Evolutionary conservation across 2,329 filamentous ascomycete genomes (phyloP), one percentile per base, ranked within the genome.

Genomic region (Neofusicoccum sp.): DNA sequence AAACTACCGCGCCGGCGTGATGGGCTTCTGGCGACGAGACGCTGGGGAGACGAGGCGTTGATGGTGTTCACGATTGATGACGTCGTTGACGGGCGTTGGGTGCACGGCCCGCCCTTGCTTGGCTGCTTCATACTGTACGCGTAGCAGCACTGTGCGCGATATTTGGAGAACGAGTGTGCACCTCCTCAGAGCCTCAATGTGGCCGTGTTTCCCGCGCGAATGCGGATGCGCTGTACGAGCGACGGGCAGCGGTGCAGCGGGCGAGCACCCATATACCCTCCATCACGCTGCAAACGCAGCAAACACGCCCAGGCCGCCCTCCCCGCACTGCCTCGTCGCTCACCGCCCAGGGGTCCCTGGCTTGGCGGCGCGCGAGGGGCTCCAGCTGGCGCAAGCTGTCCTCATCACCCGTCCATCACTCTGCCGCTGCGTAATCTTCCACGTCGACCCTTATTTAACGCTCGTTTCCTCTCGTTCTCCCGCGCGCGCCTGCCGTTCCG

Each of bases 281-380:
- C 30, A 47, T 31, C 8, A 20, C 16, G n/a, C 9, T 49, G 44
- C 57, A 59, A 59, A 59, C 56, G 26, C 44, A 11, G 16, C 57
- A 59, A 59, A 49, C 44, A 49, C 6, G 44, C 41, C 41, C 20
- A 44, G 41, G 26, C 8, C 28, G 41, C 43, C 31, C 38, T 30
- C 44, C 44, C 57, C 44, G 44, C 57, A 14, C 44, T 20, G 16
- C n/a, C 36, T 12, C 24, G 14, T 47, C 12, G 38, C 56, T 48
- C 56, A 58, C 56, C 56, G 56, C 56, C 56, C 14, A 28, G 11
- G 11, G 56, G 20, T 16, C 34, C 38, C 34, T 8, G n/a, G 20
- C 57, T 59, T 31, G 31, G 57, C 57, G n/a, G 20, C 16, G 51
- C 26, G 51, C 51, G 51, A 56, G 51, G 51, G 51, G 51, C 51